Percentiles rank a stretch among this genome's conserved stretches.
Conservation (phyloP, 2,329 filamentous ascomycete species). For the Cladophialophora carrionii region DNA sequence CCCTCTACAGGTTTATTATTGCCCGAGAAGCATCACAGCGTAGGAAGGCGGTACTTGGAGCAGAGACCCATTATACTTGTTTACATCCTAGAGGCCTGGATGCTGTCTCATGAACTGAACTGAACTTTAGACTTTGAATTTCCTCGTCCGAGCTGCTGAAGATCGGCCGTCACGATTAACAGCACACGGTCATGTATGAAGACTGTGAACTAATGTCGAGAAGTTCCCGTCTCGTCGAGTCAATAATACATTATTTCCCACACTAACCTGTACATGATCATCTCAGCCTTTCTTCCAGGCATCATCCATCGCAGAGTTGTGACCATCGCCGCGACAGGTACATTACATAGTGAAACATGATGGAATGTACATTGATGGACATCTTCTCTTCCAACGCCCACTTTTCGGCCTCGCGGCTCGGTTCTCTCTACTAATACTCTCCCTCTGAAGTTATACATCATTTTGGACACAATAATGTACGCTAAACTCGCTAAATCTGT, state of each 20-base stretch:
- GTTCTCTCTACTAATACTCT: not conserved
- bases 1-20: too few species aligned
- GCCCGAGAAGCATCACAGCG: too few species aligned
- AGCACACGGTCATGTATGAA: too few species aligned
- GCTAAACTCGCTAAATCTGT: not conserved
- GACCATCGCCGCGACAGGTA: not conserved
- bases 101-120: too few species aligned
- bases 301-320: not conserved
- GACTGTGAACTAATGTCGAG: too few species aligned
- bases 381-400: constrained; percentile 11
- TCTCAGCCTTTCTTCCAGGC: not conserved
- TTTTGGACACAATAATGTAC: constrained; percentile 1
- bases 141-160: too few species aligned
- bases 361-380: constrained; percentile 8
- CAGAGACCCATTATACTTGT: too few species aligned
- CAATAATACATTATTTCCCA: not conserved
- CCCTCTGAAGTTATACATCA: not conserved
- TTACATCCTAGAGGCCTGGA: too few species aligned
- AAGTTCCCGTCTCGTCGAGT: not conserved
- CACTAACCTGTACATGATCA: not conserved
- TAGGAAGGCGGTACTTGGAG: too few species aligned
- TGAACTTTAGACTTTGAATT: too few species aligned
- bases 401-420: constrained; percentile 18
- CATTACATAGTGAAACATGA: constrained; percentile 11
- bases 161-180: too few species aligned